These are phyloP conservation scores for Eucalyptus guilfoylei DNA, from an alignment of 345 rosid genomes.

Conservation along the genomic window DNA sequence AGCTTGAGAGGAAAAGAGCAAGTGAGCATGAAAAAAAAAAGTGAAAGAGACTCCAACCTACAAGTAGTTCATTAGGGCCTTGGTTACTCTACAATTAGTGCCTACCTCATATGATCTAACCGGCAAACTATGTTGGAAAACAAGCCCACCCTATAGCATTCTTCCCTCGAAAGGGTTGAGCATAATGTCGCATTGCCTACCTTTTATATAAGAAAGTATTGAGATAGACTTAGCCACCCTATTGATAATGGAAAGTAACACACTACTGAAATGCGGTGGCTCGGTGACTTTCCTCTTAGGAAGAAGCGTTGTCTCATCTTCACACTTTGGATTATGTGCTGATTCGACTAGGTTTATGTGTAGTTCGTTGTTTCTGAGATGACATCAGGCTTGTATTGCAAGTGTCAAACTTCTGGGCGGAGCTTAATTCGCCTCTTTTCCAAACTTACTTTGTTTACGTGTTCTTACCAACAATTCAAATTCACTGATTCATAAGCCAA, in stretches of 20 bases:
- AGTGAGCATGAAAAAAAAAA: not conserved
- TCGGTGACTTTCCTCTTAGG: not conserved
- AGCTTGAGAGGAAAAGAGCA: not conserved
- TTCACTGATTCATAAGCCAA: not conserved
- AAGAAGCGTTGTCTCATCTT: not conserved
- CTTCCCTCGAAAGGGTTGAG: not conserved
- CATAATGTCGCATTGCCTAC: not conserved
- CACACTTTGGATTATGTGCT: not conserved
- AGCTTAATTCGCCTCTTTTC: not conserved
- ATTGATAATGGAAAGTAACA: not conserved
- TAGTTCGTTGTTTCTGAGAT: not conserved
- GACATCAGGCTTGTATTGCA: not conserved
- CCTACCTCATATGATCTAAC: conserved; percentile 11
- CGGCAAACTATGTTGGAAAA: conserved; percentile 5
- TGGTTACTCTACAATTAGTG: not conserved
- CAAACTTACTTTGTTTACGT: not conserved
- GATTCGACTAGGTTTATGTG: not conserved
- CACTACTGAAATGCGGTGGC: not conserved
- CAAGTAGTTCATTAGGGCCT: conserved; percentile 2
- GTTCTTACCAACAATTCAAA: not conserved
- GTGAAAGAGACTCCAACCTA: not conserved
- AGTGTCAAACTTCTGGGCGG: not conserved
- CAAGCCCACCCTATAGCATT: not conserved
- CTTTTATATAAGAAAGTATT: not conserved
- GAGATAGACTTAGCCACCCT: not conserved